Base-by-base conservation (phyloP, 129 eudicot genomes). In the Arctium minus region DNA sequence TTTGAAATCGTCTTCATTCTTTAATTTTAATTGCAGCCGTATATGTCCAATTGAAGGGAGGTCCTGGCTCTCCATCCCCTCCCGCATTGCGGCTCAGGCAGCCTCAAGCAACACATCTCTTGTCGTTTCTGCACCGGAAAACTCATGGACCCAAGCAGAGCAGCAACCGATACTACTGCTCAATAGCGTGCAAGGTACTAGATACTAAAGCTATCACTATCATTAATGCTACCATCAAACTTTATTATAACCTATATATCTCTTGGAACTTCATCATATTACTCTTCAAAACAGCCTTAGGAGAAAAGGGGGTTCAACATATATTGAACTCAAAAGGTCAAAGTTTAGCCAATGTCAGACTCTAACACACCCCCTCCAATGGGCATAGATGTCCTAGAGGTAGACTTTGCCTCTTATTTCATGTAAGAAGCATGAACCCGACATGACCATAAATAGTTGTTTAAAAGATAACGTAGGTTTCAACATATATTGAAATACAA, bases 171-270 rank as follows among this genome's bases (percentile, higher is more conserved):
- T 92, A 71, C 2, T 33, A 2, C 22, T 89, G 92, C 64, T 87
- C 88, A 30, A 82, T 91, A 8, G 81, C 89, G 1, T 91, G 92
- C 91, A 88, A 89, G 90, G 96, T 91, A 77, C 42, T 39, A 18
- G 31, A 62, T 37, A 76, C 1, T 6, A 13, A 3, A 53, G n/a
- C 31, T 50, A 38, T 32, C 36, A 22, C 5, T 13, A 3, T 53
- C 22, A 15, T 53, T 13, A 33, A 33, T 69, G 29, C 31, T 79
- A 13, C 39, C 29, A 30, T 40, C 74, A 79, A 29, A 12, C 50
- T 68, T 60, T 67, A 30, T 69, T 65, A 44, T 33, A 68, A 39
- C 4, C 22, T 29, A 39, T 8, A 38, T 53, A 53, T 53, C 15
- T n/a, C 15, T 3, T 15, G 6, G 6, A 60, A 17, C 68, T 7